Percentiles rank a stretch among this genome's conserved stretches.
These are phyloP conservation scores for Hyaloscypha finlandica DNA, from an alignment of 495 filamentous ascomycete genomes.

Conservation along the genomic window DNA sequence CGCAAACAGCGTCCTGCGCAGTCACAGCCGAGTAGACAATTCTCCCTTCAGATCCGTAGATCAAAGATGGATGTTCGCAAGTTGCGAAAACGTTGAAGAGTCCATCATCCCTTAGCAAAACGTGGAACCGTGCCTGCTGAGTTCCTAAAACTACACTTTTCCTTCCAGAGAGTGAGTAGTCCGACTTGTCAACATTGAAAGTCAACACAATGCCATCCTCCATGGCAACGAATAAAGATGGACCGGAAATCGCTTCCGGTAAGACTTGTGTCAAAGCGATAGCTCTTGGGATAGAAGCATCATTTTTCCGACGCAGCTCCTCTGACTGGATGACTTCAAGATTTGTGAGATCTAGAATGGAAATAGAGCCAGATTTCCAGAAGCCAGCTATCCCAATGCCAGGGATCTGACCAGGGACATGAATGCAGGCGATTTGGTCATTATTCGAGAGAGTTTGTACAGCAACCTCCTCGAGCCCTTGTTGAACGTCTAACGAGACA, in stretches of 20 bases:
- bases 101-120: slow-evolving; percentile 62
- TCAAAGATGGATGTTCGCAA: slow-evolving; percentile 89
- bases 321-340: slow-evolving; percentile 66
- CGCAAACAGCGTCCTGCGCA: slow-evolving; percentile 75
- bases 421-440: slow-evolving; percentile 82
- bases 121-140: slow-evolving; percentile 76
- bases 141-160: slow-evolving; percentile 87
- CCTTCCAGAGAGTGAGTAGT: slow-evolving; percentile 63
- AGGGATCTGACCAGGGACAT: slow-evolving; percentile 55
- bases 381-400: slow-evolving; percentile 76
- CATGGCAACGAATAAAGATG: slow-evolving; percentile 89
- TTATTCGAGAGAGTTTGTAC: slow-evolving; percentile 60
- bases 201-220: slow-evolving; percentile 91
- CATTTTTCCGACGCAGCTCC: slow-evolving; percentile 52
- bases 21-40: slow-evolving; percentile 96
- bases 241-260: slow-evolving; percentile 45
- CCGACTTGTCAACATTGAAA: slow-evolving; percentile 65
- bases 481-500: slow-evolving; percentile 62
- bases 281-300: slow-evolving; percentile 76
- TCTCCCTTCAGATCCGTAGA: slow-evolving; percentile 84
- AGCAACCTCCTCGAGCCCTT: slow-evolving; percentile 56
- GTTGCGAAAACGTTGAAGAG: slow-evolving; percentile 87
- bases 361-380: slow-evolving; percentile 75
- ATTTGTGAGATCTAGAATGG: slow-evolving; percentile 64
- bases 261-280: slow-evolving; percentile 77